A percentile compares a stretch with the other conserved stretches of the same genome.
phyloP scores from a whole-genome alignment of 768 basidiomycete genomes.

The Rossbeevera mucosa region DNA sequence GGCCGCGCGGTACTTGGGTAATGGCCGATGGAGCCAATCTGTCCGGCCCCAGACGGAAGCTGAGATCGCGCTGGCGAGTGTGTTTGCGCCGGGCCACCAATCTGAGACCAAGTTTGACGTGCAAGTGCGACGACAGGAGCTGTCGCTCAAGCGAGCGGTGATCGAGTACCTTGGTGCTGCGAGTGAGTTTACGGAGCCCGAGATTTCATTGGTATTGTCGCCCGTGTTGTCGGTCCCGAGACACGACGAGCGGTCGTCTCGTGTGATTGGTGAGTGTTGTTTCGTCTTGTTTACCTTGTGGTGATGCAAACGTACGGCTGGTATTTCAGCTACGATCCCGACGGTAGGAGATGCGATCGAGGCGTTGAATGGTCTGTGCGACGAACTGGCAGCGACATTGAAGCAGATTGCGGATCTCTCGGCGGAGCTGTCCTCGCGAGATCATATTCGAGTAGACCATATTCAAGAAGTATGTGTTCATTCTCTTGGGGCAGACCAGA shows the following conservation, averaged over 20 bases:
- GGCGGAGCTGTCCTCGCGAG: slow-evolving; percentile 65
- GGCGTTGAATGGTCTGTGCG: slow-evolving; percentile 57
- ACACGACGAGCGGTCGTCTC: slow-evolving; percentile 53
- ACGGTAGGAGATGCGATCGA: slow-evolving; percentile 71
- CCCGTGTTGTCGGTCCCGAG: slow-evolving; percentile 56
- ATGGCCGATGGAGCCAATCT: slow-evolving; percentile 50
- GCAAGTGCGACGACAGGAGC: slow-evolving; percentile 50
- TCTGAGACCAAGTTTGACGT: slow-evolving; percentile 57
- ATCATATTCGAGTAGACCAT: slow-evolving; percentile 67
- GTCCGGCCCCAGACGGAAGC: slow-evolving; percentile 63
- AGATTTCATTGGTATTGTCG: slow-evolving; percentile 67
- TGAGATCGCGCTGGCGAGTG: slow-evolving; percentile 54
- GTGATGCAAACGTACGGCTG: not conserved
- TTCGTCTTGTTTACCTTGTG: not conserved
- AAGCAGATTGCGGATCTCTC: slow-evolving; percentile 65
- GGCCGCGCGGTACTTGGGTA: slow-evolving; percentile 65
- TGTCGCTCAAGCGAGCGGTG: slow-evolving; percentile 55
- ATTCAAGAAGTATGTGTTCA: slow-evolving; percentile 55
- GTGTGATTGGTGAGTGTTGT: slow-evolving; percentile 51
- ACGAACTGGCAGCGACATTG: slow-evolving; percentile 55
- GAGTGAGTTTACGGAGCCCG: slow-evolving; percentile 75
- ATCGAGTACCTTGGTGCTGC: slow-evolving; percentile 66
- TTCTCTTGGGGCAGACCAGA: not conserved
- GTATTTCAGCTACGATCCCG: slow-evolving; percentile 59
- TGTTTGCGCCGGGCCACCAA: slow-evolving; percentile 51